phyloP scores from a whole-genome alignment of 306 rosid species.

The Medicago ruthenica region DNA sequence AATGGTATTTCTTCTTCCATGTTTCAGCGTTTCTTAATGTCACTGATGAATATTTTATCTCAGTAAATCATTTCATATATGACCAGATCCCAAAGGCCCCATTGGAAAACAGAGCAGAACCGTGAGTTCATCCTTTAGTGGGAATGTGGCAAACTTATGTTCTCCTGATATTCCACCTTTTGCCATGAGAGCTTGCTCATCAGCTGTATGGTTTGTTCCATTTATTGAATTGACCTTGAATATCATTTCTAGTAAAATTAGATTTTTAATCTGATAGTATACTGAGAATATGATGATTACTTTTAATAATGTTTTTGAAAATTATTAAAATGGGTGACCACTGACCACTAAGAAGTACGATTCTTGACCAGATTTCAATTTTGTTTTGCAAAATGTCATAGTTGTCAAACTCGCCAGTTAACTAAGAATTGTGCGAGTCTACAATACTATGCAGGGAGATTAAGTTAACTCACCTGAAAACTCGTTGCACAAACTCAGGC shows the following conservation, averaged over 20 bases:
- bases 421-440: neutral
- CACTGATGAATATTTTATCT: conserved; percentile 13
- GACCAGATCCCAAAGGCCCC: conserved; percentile 54
- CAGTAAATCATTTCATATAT: conserved; percentile 41
- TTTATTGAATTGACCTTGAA: conserved; percentile 15
- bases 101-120: conserved; percentile 51
- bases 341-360: neutral
- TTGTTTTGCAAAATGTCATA: conserved; percentile 11
- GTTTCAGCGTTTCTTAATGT: conserved; percentile 20
- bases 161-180: conserved; percentile 46
- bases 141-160: conserved; percentile 43
- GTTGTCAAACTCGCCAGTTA: neutral
- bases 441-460: neutral
- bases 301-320: neutral
- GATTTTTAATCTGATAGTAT: conserved; percentile 22
- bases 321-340: neutral
- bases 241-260: conserved; percentile 14
- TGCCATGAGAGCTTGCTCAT: conserved; percentile 72
- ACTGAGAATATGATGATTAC: conserved; percentile 9
- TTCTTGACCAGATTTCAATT: conserved; percentile 27
- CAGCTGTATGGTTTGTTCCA: conserved; percentile 61
- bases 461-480: conserved; percentile 2
- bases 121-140: conserved; percentile 44
- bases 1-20: conserved; percentile 43
- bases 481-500: neutral